Evolutionary conservation across 2,329 filamentous ascomycete species (phyloP).

Genomic region (Bipolaris gigantea): DNA sequence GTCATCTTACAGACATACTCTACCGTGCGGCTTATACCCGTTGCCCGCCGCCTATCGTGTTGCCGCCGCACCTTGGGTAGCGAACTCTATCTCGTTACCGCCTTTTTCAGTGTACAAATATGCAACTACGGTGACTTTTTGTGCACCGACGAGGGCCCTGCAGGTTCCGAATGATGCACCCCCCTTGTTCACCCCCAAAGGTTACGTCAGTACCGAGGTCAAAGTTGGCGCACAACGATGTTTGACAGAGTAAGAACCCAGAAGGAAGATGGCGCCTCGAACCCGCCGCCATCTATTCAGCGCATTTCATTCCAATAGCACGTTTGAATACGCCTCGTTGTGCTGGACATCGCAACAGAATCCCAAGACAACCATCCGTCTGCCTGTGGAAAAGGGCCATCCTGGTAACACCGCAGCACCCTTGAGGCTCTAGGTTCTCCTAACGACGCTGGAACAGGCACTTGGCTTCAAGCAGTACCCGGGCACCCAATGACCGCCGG

Average conservation of each 20-base stretch:
- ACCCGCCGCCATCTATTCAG: no score
- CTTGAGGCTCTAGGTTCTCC: not conserved
- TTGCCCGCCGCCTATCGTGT: not conserved
- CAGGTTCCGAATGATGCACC: not conserved
- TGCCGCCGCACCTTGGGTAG: not conserved
- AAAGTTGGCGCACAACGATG: not conserved
- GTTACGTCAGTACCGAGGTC: not conserved
- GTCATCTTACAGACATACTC: no score
- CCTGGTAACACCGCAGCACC: not conserved
- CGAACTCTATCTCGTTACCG: not conserved
- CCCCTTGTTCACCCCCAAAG: not conserved
- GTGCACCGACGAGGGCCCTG: not conserved
- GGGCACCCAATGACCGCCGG: not conserved
- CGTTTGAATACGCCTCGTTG: not conserved
- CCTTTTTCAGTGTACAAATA: not conserved
- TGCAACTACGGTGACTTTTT: not conserved
- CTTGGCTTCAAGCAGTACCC: not conserved
- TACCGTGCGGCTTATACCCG: not conserved
- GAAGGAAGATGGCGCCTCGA: no score
- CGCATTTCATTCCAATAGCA: no score
- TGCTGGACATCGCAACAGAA: not conserved
- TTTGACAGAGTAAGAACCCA: not conserved
- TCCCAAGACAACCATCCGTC: not conserved
- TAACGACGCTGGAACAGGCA: not conserved
- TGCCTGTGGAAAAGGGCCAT: not conserved